These are phyloP conservation scores for Candida pseudoglaebosa DNA, from an alignment of 805 yeast genomes.

Conservation along the genomic window DNA sequence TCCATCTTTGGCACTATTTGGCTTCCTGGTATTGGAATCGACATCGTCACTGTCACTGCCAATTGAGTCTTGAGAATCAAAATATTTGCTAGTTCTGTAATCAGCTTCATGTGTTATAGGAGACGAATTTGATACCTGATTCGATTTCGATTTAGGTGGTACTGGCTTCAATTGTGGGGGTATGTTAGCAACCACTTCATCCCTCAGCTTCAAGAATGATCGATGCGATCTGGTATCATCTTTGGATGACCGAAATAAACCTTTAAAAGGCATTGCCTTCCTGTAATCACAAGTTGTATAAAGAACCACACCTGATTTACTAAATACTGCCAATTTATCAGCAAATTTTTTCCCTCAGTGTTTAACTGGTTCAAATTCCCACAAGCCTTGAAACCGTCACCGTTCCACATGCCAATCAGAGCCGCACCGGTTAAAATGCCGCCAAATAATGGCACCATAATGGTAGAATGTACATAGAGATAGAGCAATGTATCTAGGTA, in stretches of 20 bases:
- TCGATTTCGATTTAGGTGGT: not conserved
- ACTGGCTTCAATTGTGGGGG: not conserved
- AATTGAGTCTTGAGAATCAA: not conserved
- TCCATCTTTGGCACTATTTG: no score
- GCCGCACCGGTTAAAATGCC: no score
- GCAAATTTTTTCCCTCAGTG: no score
- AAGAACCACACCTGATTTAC: not conserved
- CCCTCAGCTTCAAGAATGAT: not conserved
- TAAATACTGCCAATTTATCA: no score
- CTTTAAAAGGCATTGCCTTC: slow-evolving; percentile 1
- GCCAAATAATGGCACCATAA: no score
- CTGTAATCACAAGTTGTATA: not conserved
- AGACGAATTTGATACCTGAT: not conserved
- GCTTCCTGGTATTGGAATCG: no score
- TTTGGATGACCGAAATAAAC: not conserved
- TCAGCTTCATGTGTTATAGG: not conserved
- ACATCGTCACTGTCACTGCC: not conserved
- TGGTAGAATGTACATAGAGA: no score
- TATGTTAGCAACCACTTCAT: not conserved
- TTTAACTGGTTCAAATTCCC: no score
- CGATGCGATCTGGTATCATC: slow-evolving; percentile 1
- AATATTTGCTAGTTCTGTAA: not conserved
- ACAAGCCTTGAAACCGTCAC: no score
- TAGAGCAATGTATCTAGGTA: no score
- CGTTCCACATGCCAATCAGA: no score